Base-by-base conservation (phyloP, 1,139 yeast genomes). In the Yamadazyma jaroonii region DNA sequence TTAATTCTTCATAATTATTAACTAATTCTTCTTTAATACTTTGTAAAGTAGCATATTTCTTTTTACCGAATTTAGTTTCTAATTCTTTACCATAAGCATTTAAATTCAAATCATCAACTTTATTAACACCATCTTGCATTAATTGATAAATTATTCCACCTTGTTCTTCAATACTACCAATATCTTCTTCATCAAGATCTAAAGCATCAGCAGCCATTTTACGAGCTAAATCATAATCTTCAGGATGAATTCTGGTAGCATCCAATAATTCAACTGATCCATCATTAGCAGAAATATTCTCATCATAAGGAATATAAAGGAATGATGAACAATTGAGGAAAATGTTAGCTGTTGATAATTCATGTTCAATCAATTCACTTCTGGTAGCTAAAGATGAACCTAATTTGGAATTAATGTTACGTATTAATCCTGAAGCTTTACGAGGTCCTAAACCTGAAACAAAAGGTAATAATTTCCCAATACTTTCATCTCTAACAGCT, bases 181-280 rank as follows among this genome's bases (percentile, higher is more conserved):
- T 74, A 51, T 90, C 96, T 61, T 90, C 97, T 54, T 94, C 98
- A 54, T 90, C 97, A 48, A 89, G 74, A 54, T 94, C 99, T 46
- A 92, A 72, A 1, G 98, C 97, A 68, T 92, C 98, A 2, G 96
- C 94, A 8, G 97, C 97, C 89, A 92, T 90, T 57, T 92, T 92
- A 40, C 94, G 79, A 2, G 97, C 97, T 50, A 92, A 73, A 44
- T 87, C 96, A 57, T 92, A 92, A 62, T 92, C 98, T 61, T 94
- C 97, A 3, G 98, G 98, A 53, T 92, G 99, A 32, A 94, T 89
- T 64, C 98, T 79, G 0, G 98, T 92, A 26, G 95, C 90, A 62
- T 92, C 99, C 47, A 92, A 72, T 36, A 86, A 71, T 53, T 92
- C 97, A 29, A 85, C 77, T 29, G 81, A 50, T 62, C 81, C 50